Conservation (phyloP, 192 early-diverging fungal genomes). For the Gorgonomyces haynaldii region DNA sequence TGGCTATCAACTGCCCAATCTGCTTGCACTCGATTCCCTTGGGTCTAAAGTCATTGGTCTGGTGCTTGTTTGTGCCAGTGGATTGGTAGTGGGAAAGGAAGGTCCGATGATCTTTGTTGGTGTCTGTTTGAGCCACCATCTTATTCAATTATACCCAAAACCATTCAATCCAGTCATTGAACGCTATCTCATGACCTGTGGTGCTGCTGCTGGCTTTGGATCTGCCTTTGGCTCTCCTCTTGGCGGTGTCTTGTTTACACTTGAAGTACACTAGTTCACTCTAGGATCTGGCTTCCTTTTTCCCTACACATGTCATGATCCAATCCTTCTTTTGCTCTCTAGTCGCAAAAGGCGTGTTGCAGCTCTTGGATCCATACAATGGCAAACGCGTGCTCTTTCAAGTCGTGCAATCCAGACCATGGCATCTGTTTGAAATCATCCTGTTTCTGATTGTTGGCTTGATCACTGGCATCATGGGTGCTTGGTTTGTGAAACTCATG, state of each 20-base stretch:
- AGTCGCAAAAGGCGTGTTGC: constrained; percentile 72
- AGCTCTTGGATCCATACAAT: constrained; percentile 53
- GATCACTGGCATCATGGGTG: constrained; percentile 77
- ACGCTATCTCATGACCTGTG: constrained; percentile 9
- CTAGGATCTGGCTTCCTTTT: constrained; percentile 78
- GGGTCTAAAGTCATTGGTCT: constrained; percentile 8
- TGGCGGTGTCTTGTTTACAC: constrained; percentile 85
- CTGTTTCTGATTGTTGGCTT: constrained; percentile 75
- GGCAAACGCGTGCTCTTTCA: constrained; percentile 50
- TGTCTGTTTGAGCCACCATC: constrained; percentile 78
- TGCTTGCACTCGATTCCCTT: neutral
- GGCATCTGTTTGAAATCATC: constrained; percentile 85
- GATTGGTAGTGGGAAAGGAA: constrained; percentile 88
- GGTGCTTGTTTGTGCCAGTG: constrained; percentile 75
- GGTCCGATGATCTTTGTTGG: constrained; percentile 91
- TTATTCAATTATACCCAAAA: constrained; percentile 76
- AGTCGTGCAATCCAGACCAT: constrained; percentile 77
- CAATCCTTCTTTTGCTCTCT: constrained; percentile 90
- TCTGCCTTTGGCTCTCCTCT: constrained; percentile 96
- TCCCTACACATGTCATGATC: constrained; percentile 91
- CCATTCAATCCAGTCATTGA: neutral
- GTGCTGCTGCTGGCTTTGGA: constrained; percentile 83
- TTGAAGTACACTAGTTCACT: constrained; percentile 42
- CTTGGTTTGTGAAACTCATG: constrained; percentile 61
- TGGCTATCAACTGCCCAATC: neutral